Evolutionary conservation across 257 asterid species (phyloP).

Genomic region (Salvia splendens): DNA sequence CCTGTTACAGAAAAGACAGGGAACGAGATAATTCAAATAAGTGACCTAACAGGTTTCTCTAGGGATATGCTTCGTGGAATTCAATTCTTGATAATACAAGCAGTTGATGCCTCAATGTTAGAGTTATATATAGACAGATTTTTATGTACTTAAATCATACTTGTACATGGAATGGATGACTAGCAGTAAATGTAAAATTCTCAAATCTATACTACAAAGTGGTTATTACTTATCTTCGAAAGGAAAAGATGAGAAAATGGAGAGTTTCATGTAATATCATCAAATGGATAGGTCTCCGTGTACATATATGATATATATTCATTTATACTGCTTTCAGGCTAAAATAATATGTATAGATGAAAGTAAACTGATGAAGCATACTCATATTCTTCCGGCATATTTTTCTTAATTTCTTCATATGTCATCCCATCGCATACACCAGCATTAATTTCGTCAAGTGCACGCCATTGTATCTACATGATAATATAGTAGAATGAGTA

Average conservation of each 20-base stretch:
- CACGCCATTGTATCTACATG: conserved; percentile 97
- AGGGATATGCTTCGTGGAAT: not conserved
- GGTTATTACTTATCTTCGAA: conserved; percentile 8
- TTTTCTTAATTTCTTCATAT: conserved; percentile 95
- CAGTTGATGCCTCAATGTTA: not conserved
- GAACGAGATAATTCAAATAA: too few relatives aligned
- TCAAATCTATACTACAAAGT: not conserved
- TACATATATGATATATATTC: not conserved
- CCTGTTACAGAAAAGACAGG: too few relatives aligned
- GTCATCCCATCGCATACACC: conserved; percentile 99
- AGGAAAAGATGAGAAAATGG: not conserved
- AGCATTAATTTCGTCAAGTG: conserved; percentile 94
- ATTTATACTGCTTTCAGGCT: conserved; percentile 3
- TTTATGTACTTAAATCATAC: too few relatives aligned
- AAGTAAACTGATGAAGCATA: conserved; percentile 44
- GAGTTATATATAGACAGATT: not conserved
- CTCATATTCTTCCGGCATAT: conserved; percentile 98
- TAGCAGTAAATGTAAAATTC: not conserved
- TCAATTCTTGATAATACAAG: not conserved
- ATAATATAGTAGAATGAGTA: conserved; percentile 18
- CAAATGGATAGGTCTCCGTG: not conserved
- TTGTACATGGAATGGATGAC: not conserved
- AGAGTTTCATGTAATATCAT: not conserved
- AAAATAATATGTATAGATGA: conserved; percentile 6
- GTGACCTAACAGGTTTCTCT: not conserved